Conservation (phyloP, 306 rosid genomes). For the Cicer bijugum region DNA sequence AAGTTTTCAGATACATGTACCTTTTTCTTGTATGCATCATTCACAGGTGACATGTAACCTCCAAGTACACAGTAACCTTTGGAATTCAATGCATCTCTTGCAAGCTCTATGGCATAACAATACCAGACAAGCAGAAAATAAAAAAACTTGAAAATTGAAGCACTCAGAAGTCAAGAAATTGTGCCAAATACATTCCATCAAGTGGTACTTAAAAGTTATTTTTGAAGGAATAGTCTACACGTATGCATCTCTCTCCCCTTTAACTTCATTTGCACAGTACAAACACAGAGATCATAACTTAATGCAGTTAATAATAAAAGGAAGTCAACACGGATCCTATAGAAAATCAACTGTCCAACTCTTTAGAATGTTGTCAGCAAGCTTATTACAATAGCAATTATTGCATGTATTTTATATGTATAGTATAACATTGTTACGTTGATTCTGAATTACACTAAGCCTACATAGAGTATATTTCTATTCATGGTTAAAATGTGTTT, state of each 20-base stretch:
- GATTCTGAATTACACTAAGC: not conserved
- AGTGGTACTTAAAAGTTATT: not conserved
- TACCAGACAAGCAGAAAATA: conserved; percentile 4
- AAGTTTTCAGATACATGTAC: conserved; percentile 45
- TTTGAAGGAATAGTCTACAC: not conserved
- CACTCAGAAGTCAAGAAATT: not conserved
- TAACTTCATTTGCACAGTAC: not conserved
- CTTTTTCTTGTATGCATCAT: conserved; percentile 88
- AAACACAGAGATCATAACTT: conserved; percentile 1
- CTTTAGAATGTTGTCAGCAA: not conserved
- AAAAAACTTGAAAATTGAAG: conserved; percentile 17
- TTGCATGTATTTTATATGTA: conserved; percentile 8
- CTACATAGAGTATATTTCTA: conserved; percentile 15
- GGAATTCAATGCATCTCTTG: conserved; percentile 72
- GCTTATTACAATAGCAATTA: not conserved
- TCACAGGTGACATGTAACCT: conserved; percentile 92
- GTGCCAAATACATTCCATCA: conserved; percentile 17
- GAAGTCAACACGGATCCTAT: conserved; percentile 9
- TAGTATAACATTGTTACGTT: conserved; percentile 5
- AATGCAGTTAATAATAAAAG: conserved; percentile 1
- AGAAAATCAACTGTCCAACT: conserved; percentile 29
- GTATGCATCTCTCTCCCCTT: not conserved
- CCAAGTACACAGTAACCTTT: conserved; percentile 83
- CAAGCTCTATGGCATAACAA: conserved; percentile 62
- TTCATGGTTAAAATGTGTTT: conserved; percentile 3